A percentile compares a stretch with the other conserved stretches of the same genome.
Evolutionary conservation across 2,329 filamentous ascomycete species (phyloP).

Genomic region (Cercospora janseana): DNA sequence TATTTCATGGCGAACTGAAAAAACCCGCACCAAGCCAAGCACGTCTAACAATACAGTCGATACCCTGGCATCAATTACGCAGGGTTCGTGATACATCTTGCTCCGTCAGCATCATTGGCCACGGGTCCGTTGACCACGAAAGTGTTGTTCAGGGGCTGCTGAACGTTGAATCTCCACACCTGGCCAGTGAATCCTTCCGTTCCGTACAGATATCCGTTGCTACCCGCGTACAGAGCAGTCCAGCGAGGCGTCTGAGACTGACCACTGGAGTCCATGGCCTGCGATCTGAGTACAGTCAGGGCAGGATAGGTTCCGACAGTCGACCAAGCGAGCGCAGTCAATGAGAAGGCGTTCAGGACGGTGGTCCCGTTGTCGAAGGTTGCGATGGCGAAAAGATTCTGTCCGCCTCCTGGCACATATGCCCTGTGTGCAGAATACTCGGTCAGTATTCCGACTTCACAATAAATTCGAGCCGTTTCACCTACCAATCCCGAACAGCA

Average conservation of each 20-base stretch:
- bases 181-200: conserved; percentile 16
- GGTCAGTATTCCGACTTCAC: no score
- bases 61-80: neutral
- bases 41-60: neutral
- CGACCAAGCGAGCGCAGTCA: conserved; percentile 3
- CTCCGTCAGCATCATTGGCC: conserved; percentile 11
- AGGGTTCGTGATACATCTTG: conserved; percentile 13
- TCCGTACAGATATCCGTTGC: conserved; percentile 12
- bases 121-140: neutral
- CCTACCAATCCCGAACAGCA: conserved; percentile 17
- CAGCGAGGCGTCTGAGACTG: neutral
- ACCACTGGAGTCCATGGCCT: neutral
- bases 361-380: conserved; percentile 3
- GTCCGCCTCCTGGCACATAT: conserved; percentile 8
- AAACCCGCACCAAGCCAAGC: no score
- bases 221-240: conserved; percentile 15
- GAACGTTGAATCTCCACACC: conserved; percentile 16
- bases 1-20: no score
- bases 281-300: neutral
- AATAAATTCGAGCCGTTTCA: no score
- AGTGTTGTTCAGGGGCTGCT: neutral
- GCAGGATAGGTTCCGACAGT: neutral
- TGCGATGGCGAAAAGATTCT: conserved; percentile 8
- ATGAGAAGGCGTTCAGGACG: conserved; percentile 7
- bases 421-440: no score